Base-by-base conservation (phyloP, 805 yeast species). In the Komagataella ulmi region DNA sequence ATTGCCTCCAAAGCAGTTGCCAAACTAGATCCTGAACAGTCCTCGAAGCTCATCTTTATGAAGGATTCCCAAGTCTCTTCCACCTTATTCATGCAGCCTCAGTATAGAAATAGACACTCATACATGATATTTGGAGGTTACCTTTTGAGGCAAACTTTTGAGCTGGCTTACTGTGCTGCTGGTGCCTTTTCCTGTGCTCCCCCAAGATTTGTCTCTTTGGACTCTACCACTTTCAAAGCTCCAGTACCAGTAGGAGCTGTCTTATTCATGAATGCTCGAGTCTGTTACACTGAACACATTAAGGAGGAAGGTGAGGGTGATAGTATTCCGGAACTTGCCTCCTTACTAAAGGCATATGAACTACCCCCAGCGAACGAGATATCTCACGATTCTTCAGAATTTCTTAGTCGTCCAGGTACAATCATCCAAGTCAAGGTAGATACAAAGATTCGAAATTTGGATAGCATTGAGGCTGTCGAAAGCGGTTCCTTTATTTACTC, bases 231-330 rank as follows among this genome's bases (percentile, higher is more conserved):
- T 21, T 90, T 90, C 74, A 82, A 85, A 61, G 85, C 90, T 17
- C 98, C 98, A 2, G 98, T 90, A 6, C 97, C 97, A 1, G 97
- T 90, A 17, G 97, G 98, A 1, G 81, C 90, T 1, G 96, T 91
- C 7, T 70, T 90, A 54, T 85, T 82, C 56, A 80, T 88, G 81
- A 76, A 80, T 51, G 93, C 97, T 0, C 73, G 83, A 18, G 87
- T 90, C 6, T 88, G 85, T 21, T 88, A 90, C 67, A 88, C 97
- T 2, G 95, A 88, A 62, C 91, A 85, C 58, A 68, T 87, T 50
- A 83, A 80, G 59, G 65, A 59, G 43, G 46, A 51, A 14, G 53
- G 55, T 44, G 68, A 66, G 50, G 49, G 53, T 7, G 56, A 69
- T 0, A 57, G 54, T 4, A 64, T 68, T 3, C 53, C 61, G 5